phyloP scores from a whole-genome alignment of 495 filamentous ascomycete species.

The Aspergillus carlsbadensis region DNA sequence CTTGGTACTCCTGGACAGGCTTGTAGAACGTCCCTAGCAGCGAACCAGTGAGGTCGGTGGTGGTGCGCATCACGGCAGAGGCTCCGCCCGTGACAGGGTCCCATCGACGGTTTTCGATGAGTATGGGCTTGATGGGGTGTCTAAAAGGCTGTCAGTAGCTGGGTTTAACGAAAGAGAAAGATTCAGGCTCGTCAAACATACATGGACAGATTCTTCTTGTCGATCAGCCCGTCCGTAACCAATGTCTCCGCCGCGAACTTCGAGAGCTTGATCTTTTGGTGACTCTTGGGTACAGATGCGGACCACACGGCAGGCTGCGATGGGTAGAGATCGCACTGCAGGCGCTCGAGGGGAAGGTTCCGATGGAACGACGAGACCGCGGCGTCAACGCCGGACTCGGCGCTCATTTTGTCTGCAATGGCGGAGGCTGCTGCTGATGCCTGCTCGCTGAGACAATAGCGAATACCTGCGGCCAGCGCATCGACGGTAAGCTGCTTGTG shows the following conservation, averaged over 20 bases:
- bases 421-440: slow-evolving; percentile 55
- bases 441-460: slow-evolving; percentile 54
- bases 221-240: slow-evolving; percentile 54
- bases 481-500: slow-evolving; percentile 64
- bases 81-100: slow-evolving; percentile 47
- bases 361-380: slow-evolving; percentile 57
- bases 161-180: not conserved
- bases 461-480: slow-evolving; percentile 61
- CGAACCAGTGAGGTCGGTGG: slow-evolving; percentile 23
- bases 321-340: slow-evolving; percentile 59
- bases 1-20: slow-evolving; percentile 28
- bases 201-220: slow-evolving; percentile 54
- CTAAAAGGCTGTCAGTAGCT: slow-evolving; percentile 1
- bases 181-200: slow-evolving; percentile 28
- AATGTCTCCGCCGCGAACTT: slow-evolving; percentile 65
- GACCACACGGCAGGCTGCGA: slow-evolving; percentile 61
- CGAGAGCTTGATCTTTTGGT: slow-evolving; percentile 37
- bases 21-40: slow-evolving; percentile 29
- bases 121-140: slow-evolving; percentile 22
- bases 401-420: slow-evolving; percentile 57
- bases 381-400: slow-evolving; percentile 69
- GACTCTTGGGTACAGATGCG: not conserved
- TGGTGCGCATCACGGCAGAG: slow-evolving; percentile 26
- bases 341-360: slow-evolving; percentile 50
- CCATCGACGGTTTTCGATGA: slow-evolving; percentile 36